Base-by-base conservation (phyloP, 352 stramenopile genomes). In the Globisporangium paddicum region DNA sequence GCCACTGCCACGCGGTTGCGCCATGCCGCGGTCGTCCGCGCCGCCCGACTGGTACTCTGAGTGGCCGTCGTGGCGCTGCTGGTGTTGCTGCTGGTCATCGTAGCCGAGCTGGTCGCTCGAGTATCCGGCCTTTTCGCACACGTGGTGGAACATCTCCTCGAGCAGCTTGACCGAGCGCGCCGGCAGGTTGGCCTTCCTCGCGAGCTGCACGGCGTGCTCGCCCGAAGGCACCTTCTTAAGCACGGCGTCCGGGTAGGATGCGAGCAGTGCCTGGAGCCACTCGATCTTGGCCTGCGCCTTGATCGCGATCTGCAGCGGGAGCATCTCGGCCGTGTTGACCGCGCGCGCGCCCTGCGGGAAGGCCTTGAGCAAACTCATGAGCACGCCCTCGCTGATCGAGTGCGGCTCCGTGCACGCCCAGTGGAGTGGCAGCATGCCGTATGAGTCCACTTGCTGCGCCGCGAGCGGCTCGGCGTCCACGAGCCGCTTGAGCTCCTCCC, bases 131-230 rank as follows among this genome's bases (percentile, higher is more conserved):
- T 89, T 87, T 28, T 82, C 68, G 56, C 81, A 91, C 32, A 95
- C 83, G 57, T 95, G 86, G 55, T 88, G 79, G 55, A 89, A 90
- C 86, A 95, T 95, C 41, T 95, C 86, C 54, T 95, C 86, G 0
- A 95, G 66, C 34, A 95, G 62, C 16, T 86, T 82, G 34, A 93
- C 45, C n/a, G 79, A 89, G 28, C 81, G 78, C 52, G 63, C 45
- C 5, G 82, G 73, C 30, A 93, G 58, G 0, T 60, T 73, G 14
- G 71, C 68, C 53, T 91, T 90, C 25, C 68, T 71, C 16, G 83
- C 86, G 21, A 95, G 71, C 56, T 86, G 71, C 48, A 95, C 73
- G 16, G 83, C 82, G 56, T 90, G 82, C 64, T 95, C 86, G 34
- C 83, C 83, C 16, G 74, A 74, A 0, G 83, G 82, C 21, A 75